Evolutionary conservation across 768 basidiomycete species (phyloP), one percentile per base, ranked within the genome.

Genomic region (Psilocybe subaeruginosa): DNA sequence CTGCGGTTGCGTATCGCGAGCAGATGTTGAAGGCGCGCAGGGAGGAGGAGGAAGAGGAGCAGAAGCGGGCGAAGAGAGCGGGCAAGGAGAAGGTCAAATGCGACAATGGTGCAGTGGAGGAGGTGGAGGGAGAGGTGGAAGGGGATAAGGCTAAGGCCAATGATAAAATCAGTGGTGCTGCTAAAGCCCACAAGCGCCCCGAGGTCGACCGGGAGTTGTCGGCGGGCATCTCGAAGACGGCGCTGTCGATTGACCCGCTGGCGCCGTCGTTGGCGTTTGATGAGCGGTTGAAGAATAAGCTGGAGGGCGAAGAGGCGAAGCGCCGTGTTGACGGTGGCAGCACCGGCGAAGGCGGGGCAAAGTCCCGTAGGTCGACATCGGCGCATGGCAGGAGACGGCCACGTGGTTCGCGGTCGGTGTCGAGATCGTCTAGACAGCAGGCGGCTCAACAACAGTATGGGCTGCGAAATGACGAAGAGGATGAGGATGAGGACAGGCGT

Each of bases 1-100:
- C 89, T 30, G 97, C 97, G 2, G 85, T 92, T 58, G 92, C 91
- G 4, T 93, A 85, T 76, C 87, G 97, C 17, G 93, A 97, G 76
- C 84, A 85, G 70, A 86, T 90, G 74, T 80, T 95, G 62, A 89
- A 86, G 74, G 84, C 74, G 63, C 71, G 67, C 46, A 64, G 68
- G 39, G 69, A 74, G 53, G 69, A 76, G 60, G 75, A 78, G 51
- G 68, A 72, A 39, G 67, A 70, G 31, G 60, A 62, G 35, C 55
- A 35, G 47, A 61, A 47, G 43, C 67, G 59, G n/a, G 65, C 57
- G 60, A 70, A 68, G 59, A 66, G 64, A 17, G 67, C 69, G 56
- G 69, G 67, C 29, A 68, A 68, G 52, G 75, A 67, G 8, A 74
- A 69, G 35, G 71, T 64, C 27, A 64, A 16, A 33, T 39, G 11